Percentiles rank a stretch among this genome's conserved stretches.
These are phyloP conservation scores for Hypomontagnella submonticulosa DNA, from an alignment of 495 filamentous ascomycete genomes.

Conservation along the genomic window DNA sequence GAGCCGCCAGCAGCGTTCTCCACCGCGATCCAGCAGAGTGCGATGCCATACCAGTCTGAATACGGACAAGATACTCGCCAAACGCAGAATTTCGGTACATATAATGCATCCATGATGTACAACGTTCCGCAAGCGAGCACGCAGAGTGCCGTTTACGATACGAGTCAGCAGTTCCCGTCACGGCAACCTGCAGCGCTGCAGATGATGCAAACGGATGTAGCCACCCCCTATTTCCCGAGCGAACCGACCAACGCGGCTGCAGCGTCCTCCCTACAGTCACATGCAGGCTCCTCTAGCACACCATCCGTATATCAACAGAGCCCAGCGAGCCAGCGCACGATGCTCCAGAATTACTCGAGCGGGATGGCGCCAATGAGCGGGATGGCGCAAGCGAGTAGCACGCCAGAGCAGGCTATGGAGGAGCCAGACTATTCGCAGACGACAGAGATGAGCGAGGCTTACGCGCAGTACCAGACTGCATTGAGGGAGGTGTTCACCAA, in stretches of 20 bases:
- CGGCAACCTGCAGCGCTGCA: slow-evolving; percentile 86
- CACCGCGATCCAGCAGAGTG: slow-evolving; percentile 58
- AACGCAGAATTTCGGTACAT: slow-evolving; percentile 59
- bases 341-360: slow-evolving; percentile 59
- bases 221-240: slow-evolving; percentile 80
- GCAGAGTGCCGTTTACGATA: slow-evolving; percentile 77
- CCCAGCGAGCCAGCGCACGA: slow-evolving; percentile 48
- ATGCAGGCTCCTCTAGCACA: slow-evolving; percentile 52
- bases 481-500: slow-evolving; percentile 80
- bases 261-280: slow-evolving; percentile 57
- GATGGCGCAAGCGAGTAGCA: slow-evolving; percentile 52
- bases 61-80: slow-evolving; percentile 65
- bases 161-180: slow-evolving; percentile 79
- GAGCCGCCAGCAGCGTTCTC: slow-evolving; percentile 63
- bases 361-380: slow-evolving; percentile 55
- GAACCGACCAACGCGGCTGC: slow-evolving; percentile 74
- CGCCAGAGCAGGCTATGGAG: slow-evolving; percentile 47
- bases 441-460: slow-evolving; percentile 70
- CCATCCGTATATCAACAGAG: slow-evolving; percentile 62
- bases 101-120: slow-evolving; percentile 77
- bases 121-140: slow-evolving; percentile 76
- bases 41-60: slow-evolving; percentile 65
- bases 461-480: slow-evolving; percentile 75
- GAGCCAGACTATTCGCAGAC: slow-evolving; percentile 39
- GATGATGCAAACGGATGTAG: slow-evolving; percentile 72